These are phyloP conservation scores for Neoarthrinium moseri DNA, from an alignment of 2,329 filamentous ascomycete species.

Conservation along the genomic window DNA sequence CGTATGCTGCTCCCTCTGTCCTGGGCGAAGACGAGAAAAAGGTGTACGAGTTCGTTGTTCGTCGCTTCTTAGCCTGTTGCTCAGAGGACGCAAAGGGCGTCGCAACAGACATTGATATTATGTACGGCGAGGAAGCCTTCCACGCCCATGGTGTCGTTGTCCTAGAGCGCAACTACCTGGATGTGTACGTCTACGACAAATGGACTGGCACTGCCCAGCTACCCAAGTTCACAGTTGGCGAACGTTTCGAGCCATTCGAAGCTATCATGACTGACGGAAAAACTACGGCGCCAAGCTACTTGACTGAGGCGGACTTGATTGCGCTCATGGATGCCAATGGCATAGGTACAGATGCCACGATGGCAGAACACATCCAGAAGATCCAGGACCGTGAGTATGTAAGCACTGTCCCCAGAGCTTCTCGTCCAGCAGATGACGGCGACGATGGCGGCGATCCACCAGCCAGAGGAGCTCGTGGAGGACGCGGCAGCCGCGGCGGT, in stretches of 20 bases:
- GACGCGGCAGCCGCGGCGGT: constrained; percentile 49
- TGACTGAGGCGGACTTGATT: constrained; percentile 95
- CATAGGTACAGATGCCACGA: constrained; percentile 96
- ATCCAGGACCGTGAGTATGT: constrained; percentile 91
- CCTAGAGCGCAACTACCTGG: constrained; percentile 85
- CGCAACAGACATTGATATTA: constrained; percentile 79
- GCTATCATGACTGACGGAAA: constrained; percentile 90
- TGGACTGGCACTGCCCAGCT: constrained; percentile 88
- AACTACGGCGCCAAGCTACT: constrained; percentile 77
- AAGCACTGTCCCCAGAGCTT: constrained; percentile 53
- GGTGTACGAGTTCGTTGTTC: constrained; percentile 89
- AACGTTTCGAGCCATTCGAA: constrained; percentile 83
- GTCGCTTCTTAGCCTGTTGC: constrained; percentile 92
- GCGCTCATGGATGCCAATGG: constrained; percentile 98
- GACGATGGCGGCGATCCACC: constrained; percentile 36
- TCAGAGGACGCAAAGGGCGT: constrained; percentile 89
- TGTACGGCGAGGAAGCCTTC: constrained; percentile 82
- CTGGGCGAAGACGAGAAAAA: constrained; percentile 68
- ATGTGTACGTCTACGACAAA: constrained; percentile 94
- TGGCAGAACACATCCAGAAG: constrained; percentile 97
- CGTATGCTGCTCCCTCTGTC: constrained; percentile 70
- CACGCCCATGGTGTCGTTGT: constrained; percentile 81
- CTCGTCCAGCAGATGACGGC: constrained; percentile 29
- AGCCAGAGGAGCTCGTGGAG: constrained; percentile 39
- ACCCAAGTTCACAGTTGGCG: constrained; percentile 75